Evolutionary conservation across 2,329 filamentous ascomycete genomes (phyloP), one percentile per base, ranked within the genome.

Genomic region (Penicillium sp.): DNA sequence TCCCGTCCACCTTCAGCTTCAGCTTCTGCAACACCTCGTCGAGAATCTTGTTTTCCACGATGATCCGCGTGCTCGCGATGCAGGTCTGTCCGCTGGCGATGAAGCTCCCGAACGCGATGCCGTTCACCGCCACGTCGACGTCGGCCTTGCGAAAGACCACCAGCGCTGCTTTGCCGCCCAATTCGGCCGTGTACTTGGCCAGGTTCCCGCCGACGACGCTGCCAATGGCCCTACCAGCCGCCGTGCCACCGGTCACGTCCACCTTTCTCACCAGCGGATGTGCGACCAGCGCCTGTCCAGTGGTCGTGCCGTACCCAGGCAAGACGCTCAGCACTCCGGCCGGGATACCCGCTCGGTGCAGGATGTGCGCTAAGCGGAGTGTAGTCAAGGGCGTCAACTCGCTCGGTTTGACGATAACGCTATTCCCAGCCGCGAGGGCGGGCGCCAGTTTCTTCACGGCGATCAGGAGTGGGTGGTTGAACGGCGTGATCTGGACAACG

Each of bases 51-150:
- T 64, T 62, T 31, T 79, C 70, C 7, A 77, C 73, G 26, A 79
- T 64, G 18, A 79, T 67, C 15, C 76, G 65, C 11, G 74, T 78
- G 4, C 75, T 76, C 3, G 75, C 76, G 9, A 79, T 72, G 30
- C 76, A 79, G 0, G 75, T 79, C 52, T 79, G 76, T 0, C 76
- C 76, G 41, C 72, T 75, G 1, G 74, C 74, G 38, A 77, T 75
- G 34, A 75, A 77, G 15, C 65, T 64, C 5, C 66, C 68, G 43
- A 70, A 70, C 6, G 65, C 48, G 8, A 64, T 55, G 9, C 59
- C 61, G 28, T 60, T 53, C 1, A 65, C 53, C 1, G 60, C 53
- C 11, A 48, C 41, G 4, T 60, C 55, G 3, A 66, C 43, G 16
- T 65, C 58, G 5, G 64, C 49, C 25, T 62, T 57, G 2, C 57